Evolutionary conservation across 495 filamentous ascomycete species (phyloP), one percentile per base, ranked within the genome.

Genomic region (Barbatosphaeria neglecta): DNA sequence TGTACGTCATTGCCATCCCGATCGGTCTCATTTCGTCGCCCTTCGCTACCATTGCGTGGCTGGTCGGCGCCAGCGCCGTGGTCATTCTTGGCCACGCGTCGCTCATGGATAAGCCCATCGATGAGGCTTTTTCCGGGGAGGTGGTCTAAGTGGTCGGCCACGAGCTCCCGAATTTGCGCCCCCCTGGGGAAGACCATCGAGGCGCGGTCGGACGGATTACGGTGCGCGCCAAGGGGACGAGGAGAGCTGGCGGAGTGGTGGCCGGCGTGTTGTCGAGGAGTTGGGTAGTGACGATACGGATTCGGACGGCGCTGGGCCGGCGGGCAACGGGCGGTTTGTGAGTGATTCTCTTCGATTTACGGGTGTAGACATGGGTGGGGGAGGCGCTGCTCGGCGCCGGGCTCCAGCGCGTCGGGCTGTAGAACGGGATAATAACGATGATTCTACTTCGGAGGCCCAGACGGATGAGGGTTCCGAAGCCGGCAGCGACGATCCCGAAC

Each of bases 121-220:
- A 96, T 80, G 90, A 90, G 89, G 89, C 90, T 98, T 98, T 98
- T 96, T 98, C 93, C 78, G 92, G 95, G 92, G 93, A 97, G 90
- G 92, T 89, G 90, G 90, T 96, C 86, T 97, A 96, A 82, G 78
- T 90, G 89, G 89, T 95, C 89, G 90, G 86, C 89, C 88, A 88
- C 89, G 86, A 93, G 79, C 87, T 95, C 89, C 88, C 82, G 80
- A 87, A 79, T 74, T 75, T 84, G 82, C 81, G 86, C 86, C 85
- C 86, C 80, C 70, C 83, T 85, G 87, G 89, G 89, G 87, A 94
- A 95, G 89, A 94, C 87, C 87, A 90, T 83, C 86, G 56, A 78
- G 84, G 84, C 83, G 82, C 77, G 79, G 75, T 68, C 77, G 79
- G 73, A 78, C 76, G 60, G 69, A 70, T 63, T 64, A 68, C 60